These are phyloP conservation scores for Paramecium bursaria DNA, from an alignment of 73 alveolate genomes.

Conservation along the genomic window DNA sequence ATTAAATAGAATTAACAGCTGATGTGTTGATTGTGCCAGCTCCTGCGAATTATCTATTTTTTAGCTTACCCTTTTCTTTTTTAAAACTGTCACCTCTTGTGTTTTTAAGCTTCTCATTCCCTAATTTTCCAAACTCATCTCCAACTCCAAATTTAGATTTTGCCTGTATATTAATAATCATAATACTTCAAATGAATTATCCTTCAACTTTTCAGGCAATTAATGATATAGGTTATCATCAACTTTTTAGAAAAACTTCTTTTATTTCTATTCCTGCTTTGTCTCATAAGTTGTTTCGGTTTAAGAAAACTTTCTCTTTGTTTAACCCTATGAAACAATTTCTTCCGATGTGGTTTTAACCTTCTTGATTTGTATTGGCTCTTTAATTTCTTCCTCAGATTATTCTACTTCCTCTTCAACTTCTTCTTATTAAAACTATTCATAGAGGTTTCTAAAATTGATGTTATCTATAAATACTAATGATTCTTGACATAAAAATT, in stretches of 20 bases:
- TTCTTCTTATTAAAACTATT: not conserved
- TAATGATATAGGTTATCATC: constrained; percentile 2
- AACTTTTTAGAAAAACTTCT: constrained; percentile 34
- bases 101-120: constrained; percentile 70
- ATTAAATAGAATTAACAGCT: constrained; percentile 74
- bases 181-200: constrained; percentile 67
- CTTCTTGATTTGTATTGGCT: not conserved
- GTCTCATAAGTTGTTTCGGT: too few relatives aligned
- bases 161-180: too few relatives aligned
- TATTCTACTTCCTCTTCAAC: constrained; percentile 25
- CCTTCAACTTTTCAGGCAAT: constrained; percentile 12
- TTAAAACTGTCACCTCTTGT: constrained; percentile 73
- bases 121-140: constrained; percentile 75
- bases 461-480: not conserved
- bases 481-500: constrained; percentile 21
- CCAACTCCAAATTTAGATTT: constrained; percentile 81
- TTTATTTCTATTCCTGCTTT: not conserved
- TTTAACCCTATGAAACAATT: not conserved
- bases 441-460: not conserved
- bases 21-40: constrained; percentile 69
- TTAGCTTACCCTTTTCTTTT: constrained; percentile 81
- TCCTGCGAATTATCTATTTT: constrained; percentile 81
- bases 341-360: not conserved
- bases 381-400: not conserved
- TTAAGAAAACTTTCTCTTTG: not conserved